These are phyloP conservation scores for Suillus brevipes DNA, from an alignment of 768 basidiomycete genomes.

Conservation along the genomic window DNA sequence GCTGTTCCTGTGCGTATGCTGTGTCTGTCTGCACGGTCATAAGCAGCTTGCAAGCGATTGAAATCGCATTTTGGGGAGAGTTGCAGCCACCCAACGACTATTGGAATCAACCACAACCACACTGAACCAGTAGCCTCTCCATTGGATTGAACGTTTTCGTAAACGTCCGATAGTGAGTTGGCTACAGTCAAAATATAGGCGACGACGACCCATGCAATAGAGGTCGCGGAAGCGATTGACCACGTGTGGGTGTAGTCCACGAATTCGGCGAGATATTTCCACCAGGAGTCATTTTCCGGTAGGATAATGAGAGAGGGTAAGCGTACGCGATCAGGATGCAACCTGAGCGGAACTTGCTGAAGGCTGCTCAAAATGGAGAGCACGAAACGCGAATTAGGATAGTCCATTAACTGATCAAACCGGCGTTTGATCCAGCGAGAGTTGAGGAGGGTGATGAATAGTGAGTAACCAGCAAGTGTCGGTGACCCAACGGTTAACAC, in stretches of 20 bases:
- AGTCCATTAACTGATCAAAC: constrained; percentile 27
- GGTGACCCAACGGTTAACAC: constrained; percentile 48
- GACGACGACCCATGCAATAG: constrained; percentile 38
- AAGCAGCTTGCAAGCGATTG: constrained; percentile 27
- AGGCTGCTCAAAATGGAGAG: constrained; percentile 35
- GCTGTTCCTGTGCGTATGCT: constrained; percentile 7
- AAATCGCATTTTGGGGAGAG: constrained; percentile 36
- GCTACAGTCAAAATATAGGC: constrained; percentile 29
- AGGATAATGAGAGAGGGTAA: constrained; percentile 39
- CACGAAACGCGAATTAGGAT: constrained; percentile 24
- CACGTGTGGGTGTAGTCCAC: constrained; percentile 37
- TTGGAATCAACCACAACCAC: constrained; percentile 39
- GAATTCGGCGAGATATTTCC: constrained; percentile 29
- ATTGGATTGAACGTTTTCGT: not conserved
- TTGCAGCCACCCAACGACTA: constrained; percentile 38
- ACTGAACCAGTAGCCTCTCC: constrained; percentile 24
- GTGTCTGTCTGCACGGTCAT: constrained; percentile 26
- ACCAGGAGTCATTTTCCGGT: constrained; percentile 39
- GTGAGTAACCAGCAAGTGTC: constrained; percentile 44
- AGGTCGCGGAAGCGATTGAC: constrained; percentile 34
- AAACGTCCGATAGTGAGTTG: constrained; percentile 21
- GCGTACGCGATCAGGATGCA: constrained; percentile 24
- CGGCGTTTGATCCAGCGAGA: constrained; percentile 41
- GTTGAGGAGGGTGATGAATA: constrained; percentile 44
- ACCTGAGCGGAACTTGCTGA: constrained; percentile 37